Percentiles rank a stretch among this genome's conserved stretches.
These are phyloP conservation scores for Coprinopsis cinerea DNA, from an alignment of 768 basidiomycete species.

Conservation along the genomic window DNA sequence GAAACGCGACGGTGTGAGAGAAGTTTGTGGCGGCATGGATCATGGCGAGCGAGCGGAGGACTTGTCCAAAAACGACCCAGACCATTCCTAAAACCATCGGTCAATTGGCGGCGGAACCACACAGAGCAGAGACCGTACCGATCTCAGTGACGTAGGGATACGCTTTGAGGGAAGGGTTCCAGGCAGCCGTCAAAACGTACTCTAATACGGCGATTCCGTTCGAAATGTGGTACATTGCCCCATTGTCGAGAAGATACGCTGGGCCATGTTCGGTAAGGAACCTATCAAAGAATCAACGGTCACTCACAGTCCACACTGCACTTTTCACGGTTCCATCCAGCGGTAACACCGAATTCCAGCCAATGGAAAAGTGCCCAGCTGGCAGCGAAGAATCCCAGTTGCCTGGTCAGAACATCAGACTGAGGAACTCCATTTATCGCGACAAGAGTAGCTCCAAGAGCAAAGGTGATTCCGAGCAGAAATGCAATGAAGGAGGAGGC, in stretches of 20 bases:
- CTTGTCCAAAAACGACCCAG: constrained; percentile 66
- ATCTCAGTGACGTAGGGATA: constrained; percentile 50
- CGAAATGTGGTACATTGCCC: constrained; percentile 76
- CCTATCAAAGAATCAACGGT: neutral
- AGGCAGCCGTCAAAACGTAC: constrained; percentile 67
- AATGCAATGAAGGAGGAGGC: constrained; percentile 76
- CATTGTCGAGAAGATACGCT: constrained; percentile 96
- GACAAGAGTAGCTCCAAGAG: constrained; percentile 49
- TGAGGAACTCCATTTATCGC: constrained; percentile 36
- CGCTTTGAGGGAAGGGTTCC: constrained; percentile 59
- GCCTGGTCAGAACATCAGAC: constrained; percentile 63
- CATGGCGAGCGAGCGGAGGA: constrained; percentile 88
- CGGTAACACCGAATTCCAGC: constrained; percentile 92
- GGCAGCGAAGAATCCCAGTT: constrained; percentile 78
- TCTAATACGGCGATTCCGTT: constrained; percentile 74
- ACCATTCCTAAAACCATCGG: constrained; percentile 56
- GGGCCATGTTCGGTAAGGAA: constrained; percentile 1
- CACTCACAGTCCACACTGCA: constrained; percentile 88
- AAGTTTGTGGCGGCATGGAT: constrained; percentile 92
- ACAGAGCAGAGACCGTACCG: constrained; percentile 36
- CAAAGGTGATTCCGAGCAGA: constrained; percentile 70
- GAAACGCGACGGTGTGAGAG: constrained; percentile 79
- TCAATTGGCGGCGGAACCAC: constrained; percentile 1
- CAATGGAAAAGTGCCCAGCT: constrained; percentile 88
- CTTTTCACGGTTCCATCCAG: constrained; percentile 91